These are phyloP conservation scores for Metschnikowia sp. DNA, from an alignment of 805 yeast species.

Conservation along the genomic window DNA sequence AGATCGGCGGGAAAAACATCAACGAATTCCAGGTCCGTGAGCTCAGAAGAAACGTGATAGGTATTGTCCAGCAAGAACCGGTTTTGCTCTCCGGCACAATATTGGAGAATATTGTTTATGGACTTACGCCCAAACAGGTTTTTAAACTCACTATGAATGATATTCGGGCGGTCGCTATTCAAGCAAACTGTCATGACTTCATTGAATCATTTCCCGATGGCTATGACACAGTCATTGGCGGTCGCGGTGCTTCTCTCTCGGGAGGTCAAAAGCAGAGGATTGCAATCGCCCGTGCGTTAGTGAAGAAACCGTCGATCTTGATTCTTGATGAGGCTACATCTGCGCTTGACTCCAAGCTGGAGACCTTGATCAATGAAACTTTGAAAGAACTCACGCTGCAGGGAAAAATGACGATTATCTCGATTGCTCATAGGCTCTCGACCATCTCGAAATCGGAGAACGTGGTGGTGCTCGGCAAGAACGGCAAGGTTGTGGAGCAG, in stretches of 20 bases:
- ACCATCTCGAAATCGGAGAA: slow-evolving; percentile 44
- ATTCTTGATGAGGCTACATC: slow-evolving; percentile 70
- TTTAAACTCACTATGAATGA: slow-evolving; percentile 39
- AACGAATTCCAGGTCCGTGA: slow-evolving; percentile 45
- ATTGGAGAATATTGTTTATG: slow-evolving; percentile 54
- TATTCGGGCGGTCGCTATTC: slow-evolving; percentile 40
- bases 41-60: slow-evolving; percentile 47
- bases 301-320: slow-evolving; percentile 61
- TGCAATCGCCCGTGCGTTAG: slow-evolving; percentile 72
- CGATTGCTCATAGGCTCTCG: slow-evolving; percentile 44
- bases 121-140: slow-evolving; percentile 38
- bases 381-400: slow-evolving; percentile 33
- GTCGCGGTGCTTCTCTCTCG: slow-evolving; percentile 56
- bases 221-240: slow-evolving; percentile 54
- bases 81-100: slow-evolving; percentile 53
- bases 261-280: slow-evolving; percentile 79
- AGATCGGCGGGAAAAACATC: slow-evolving; percentile 52
- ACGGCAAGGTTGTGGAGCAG: slow-evolving; percentile 39
- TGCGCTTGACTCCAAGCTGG: slow-evolving; percentile 54
- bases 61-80: slow-evolving; percentile 64
- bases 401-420: slow-evolving; percentile 41
- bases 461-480: slow-evolving; percentile 41
- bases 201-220: slow-evolving; percentile 56
- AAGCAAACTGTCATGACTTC: slow-evolving; percentile 60
- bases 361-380: slow-evolving; percentile 42